Evolutionary conservation across 768 basidiomycete species (phyloP).

Genomic region (Leccinum barrowsii): DNA sequence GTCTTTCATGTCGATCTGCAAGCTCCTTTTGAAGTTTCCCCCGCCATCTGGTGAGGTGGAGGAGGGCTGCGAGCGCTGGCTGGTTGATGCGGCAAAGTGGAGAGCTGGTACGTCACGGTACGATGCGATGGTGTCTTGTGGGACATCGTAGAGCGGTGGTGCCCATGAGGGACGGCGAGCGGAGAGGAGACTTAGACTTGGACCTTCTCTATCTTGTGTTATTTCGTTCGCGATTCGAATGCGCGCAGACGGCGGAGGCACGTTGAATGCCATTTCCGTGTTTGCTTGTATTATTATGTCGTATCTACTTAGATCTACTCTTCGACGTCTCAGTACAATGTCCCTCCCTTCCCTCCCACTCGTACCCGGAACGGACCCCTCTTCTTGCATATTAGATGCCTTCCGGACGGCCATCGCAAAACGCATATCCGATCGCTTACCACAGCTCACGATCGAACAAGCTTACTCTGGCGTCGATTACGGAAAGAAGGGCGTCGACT

Average conservation of each 20-base stretch:
- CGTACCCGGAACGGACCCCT: slow-evolving; percentile 54
- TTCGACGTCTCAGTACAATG: not conserved
- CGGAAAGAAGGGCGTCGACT: slow-evolving; percentile 92
- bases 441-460: slow-evolving; percentile 64
- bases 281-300: not conserved
- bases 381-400: slow-evolving; percentile 63
- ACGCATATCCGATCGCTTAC: slow-evolving; percentile 61
- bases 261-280: not conserved
- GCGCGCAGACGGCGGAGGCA: slow-evolving; percentile 14
- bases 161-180: slow-evolving; percentile 35
- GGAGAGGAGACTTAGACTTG: slow-evolving; percentile 29
- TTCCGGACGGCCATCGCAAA: slow-evolving; percentile 83
- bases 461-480: slow-evolving; percentile 85
- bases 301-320: not conserved
- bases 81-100: slow-evolving; percentile 11
- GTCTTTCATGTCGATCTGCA: slow-evolving; percentile 77
- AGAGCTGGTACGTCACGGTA: slow-evolving; percentile 31
- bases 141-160: slow-evolving; percentile 25
- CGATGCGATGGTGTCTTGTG: slow-evolving; percentile 27
- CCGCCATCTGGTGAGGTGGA: slow-evolving; percentile 49
- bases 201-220: slow-evolving; percentile 24
- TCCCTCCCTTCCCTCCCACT: slow-evolving; percentile 38
- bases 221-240: slow-evolving; percentile 20
- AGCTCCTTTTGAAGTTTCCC: slow-evolving; percentile 51
- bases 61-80: slow-evolving; percentile 17